Evolutionary conservation across 2,329 filamentous ascomycete species (phyloP), one percentile per base, ranked within the genome.

Genomic region (Colletotrichum navitas): DNA sequence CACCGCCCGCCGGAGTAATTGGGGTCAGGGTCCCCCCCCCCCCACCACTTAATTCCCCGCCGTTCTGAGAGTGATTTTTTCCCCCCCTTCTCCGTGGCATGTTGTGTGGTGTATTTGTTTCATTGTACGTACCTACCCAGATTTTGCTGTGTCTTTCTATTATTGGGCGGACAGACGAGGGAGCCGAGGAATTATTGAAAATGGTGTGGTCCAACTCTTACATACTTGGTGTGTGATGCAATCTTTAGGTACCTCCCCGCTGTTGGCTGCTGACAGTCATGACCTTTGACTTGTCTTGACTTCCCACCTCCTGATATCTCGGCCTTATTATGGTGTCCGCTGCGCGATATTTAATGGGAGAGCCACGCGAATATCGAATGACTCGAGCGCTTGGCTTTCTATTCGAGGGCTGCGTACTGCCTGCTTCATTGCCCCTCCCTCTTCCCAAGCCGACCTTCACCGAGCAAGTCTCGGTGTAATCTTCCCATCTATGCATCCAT

Each of bases 301-400:
- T 71, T 71, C 63, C 65, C 65, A 60, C 51, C 69, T 63, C 39
- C 52, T 68, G 47, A 69, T 62, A 21, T 68, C 60, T 72, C 69
- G 69, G 69, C 69, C 69, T 72, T 72, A 72, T 63, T 63, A 45
- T 63, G 49, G 49, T 34, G 34, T 54, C 61, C 49, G 59, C 56
- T 71, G 68, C 55, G 65, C 55, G 65, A 68, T 64, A 71, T 71
- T 68, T 64, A 54, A 59, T 64, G 52, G 51, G 39, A 5, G 36
- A 63, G 45, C 52, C 41, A 49, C 32, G 59, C 54, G 65, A 47
- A 52, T 54, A 63, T 54, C 36, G 49, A 68, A 63, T 71, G 68
- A 71, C 68, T 71, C 68, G 29, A 21, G 24, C 26, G n/a, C 41
- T 29, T 36, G 24, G 34, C 45, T 36, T 59, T 8, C 16, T 34